Evolutionary conservation across 225 moss, liverwort and hornwort species (phyloP).

Genomic region (Lunularia cruciata): DNA sequence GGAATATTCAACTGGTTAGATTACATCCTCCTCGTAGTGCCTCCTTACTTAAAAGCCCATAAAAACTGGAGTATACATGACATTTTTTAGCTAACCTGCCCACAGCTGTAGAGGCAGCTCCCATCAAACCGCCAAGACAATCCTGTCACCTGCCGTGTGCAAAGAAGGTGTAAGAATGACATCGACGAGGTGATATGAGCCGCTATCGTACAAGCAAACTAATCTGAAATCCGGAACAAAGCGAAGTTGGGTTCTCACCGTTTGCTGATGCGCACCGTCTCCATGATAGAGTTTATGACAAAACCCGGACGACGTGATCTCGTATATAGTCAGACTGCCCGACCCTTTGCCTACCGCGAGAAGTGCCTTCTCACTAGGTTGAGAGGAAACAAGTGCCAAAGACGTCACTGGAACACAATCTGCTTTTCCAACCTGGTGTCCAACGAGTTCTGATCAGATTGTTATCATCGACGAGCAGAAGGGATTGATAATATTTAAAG

Average conservation of each 20-base stretch:
- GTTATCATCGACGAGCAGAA: too few relatives aligned
- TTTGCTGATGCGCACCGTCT: conserved; percentile 79
- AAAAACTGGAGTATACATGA: background rate
- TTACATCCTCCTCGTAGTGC: background rate
- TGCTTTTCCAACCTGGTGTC: conserved; percentile 59
- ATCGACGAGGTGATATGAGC: background rate
- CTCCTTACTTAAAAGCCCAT: background rate
- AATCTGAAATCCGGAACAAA: background rate
- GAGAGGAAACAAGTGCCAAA: conserved; percentile 55
- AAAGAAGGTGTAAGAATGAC: background rate
- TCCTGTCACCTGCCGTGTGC: conserved; percentile 69
- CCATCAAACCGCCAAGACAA: conserved; percentile 80
- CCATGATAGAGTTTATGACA: conserved; percentile 53
- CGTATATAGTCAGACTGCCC: conserved; percentile 68
- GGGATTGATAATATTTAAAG: too few relatives aligned
- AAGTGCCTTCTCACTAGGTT: conserved; percentile 52
- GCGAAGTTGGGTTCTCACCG: conserved; percentile 53
- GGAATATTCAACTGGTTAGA: conserved; percentile 29
- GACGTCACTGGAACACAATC: conserved; percentile 71
- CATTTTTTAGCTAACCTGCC: conserved; percentile 54
- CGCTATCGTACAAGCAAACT: too few relatives aligned
- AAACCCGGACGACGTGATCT: conserved; percentile 61
- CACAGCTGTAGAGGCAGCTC: conserved; percentile 78
- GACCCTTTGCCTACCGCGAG: conserved; percentile 91
- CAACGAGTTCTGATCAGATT: background rate